Evolutionary conservation across 2,329 filamentous ascomycete genomes (phyloP).

Genomic region (Salinomyces thailandicus): DNA sequence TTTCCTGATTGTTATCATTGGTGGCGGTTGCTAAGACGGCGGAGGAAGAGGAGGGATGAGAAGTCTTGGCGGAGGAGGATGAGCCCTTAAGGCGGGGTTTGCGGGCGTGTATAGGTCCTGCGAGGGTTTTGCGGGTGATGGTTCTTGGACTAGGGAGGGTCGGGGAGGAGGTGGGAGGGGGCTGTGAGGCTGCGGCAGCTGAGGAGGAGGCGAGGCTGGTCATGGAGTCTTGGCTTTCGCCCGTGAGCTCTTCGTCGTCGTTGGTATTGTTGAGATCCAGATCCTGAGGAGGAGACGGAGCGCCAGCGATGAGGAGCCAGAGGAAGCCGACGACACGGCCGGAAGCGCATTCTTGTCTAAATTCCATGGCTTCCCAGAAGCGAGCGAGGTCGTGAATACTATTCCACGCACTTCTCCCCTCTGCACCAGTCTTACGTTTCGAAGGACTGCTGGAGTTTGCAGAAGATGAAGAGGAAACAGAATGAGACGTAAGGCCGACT

Average conservation of each 20-base stretch:
- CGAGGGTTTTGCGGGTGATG: conserved; percentile 25
- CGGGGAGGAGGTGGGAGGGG: conserved; percentile 2
- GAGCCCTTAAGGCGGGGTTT: conserved; percentile 38
- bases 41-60: conserved; percentile 10
- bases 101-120: conserved; percentile 53
- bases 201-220: neutral
- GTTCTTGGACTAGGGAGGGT: conserved; percentile 1
- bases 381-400: conserved; percentile 74
- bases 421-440: conserved; percentile 46
- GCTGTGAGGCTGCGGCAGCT: neutral
- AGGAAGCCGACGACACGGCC: conserved; percentile 88
- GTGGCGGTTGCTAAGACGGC: conserved; percentile 7
- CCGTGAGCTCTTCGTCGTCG: neutral
- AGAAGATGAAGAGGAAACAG: conserved; percentile 11
- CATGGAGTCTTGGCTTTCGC: conserved; percentile 13
- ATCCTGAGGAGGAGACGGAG: conserved; percentile 40
- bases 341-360: conserved; percentile 87
- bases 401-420: no score
- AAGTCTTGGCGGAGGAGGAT: conserved; percentile 15
- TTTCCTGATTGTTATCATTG: conserved; percentile 9
- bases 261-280: neutral
- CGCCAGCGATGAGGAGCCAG: conserved; percentile 85
- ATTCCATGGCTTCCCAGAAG: conserved; percentile 99
- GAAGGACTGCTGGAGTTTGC: conserved; percentile 21
- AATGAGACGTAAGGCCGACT: conserved; percentile 17